Percentiles rank a stretch among this genome's conserved stretches.
These are phyloP conservation scores for Xylariaceae sp. DNA, from an alignment of 2,329 filamentous ascomycete species.

Conservation along the genomic window DNA sequence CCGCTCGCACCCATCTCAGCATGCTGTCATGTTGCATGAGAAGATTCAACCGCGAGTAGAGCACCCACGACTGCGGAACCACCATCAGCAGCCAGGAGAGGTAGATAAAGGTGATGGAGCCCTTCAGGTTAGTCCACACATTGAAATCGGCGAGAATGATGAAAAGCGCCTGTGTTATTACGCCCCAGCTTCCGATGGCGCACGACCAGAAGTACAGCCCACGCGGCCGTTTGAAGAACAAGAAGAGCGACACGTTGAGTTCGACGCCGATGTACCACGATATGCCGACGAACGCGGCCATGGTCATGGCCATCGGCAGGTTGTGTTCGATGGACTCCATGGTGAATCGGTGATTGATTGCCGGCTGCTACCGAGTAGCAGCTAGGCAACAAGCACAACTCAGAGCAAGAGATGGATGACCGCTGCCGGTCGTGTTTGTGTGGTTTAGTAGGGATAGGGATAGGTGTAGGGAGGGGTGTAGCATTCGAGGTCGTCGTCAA, in stretches of 20 bases:
- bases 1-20: conserved; percentile 25
- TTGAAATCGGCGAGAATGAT: conserved; percentile 33
- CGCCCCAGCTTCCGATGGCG: conserved; percentile 29
- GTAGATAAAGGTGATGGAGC: conserved; percentile 31
- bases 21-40: conserved; percentile 25
- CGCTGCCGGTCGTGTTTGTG: not conserved
- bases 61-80: conserved; percentile 31
- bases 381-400: conserved; percentile 10
- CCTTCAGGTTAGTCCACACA: conserved; percentile 26
- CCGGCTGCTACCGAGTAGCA: conserved; percentile 5
- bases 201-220: conserved; percentile 35
- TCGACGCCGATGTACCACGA: conserved; percentile 35
- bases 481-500: not conserved
- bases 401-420: not conserved
- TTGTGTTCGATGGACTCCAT: conserved; percentile 18
- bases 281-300: conserved; percentile 37
- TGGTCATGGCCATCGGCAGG: conserved; percentile 31
- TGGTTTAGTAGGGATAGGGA: not conserved
- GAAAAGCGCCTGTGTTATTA: conserved; percentile 32
- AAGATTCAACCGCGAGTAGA: conserved; percentile 34
- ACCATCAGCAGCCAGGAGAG: conserved; percentile 34
- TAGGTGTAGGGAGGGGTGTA: not conserved
- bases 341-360: too few species aligned
- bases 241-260: conserved; percentile 31
- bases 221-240: conserved; percentile 32